These are phyloP conservation scores for Citrullus colocynthis DNA, from an alignment of 306 rosid species.

Conservation along the genomic window DNA sequence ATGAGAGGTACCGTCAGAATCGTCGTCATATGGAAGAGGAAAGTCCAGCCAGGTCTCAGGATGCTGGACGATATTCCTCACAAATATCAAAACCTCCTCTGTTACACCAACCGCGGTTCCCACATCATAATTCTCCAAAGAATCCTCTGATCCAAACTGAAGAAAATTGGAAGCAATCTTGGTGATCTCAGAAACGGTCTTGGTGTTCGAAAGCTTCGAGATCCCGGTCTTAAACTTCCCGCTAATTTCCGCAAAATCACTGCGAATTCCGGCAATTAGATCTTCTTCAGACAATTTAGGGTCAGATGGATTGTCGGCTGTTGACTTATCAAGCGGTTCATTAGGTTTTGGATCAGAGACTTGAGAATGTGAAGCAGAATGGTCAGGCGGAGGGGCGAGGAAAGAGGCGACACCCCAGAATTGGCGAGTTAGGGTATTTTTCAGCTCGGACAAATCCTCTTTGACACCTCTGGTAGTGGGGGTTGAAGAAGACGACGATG, in stretches of 20 bases:
- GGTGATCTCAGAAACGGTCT: slow-evolving; percentile 62
- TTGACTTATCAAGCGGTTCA: background rate
- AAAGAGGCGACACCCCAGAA: slow-evolving; percentile 85
- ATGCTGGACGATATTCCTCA: slow-evolving; percentile 82
- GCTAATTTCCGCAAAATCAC: slow-evolving; percentile 78
- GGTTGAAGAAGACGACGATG: slow-evolving; percentile 7
- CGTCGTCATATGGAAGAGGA: slow-evolving; percentile 85
- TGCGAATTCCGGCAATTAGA: slow-evolving; percentile 72
- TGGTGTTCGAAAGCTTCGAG: slow-evolving; percentile 56
- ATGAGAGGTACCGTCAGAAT: slow-evolving; percentile 44
- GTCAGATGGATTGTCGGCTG: background rate
- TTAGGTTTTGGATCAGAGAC: slow-evolving; percentile 1
- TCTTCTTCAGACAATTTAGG: slow-evolving; percentile 36
- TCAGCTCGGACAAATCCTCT: slow-evolving; percentile 72
- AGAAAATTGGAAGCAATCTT: slow-evolving; percentile 90
- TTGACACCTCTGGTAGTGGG: slow-evolving; percentile 42
- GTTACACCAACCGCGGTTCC: slow-evolving; percentile 51
- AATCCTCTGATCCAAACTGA: slow-evolving; percentile 48
- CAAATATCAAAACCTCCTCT: slow-evolving; percentile 74
- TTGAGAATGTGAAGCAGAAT: slow-evolving; percentile 13
- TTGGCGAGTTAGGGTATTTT: slow-evolving; percentile 73
- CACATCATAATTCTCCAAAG: slow-evolving; percentile 32
- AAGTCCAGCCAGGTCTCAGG: slow-evolving; percentile 99
- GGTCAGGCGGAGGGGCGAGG: slow-evolving; percentile 59
- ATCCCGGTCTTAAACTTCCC: slow-evolving; percentile 71